Conservation (phyloP, 129 eudicot genomes). For the Chrysanthemum lavandulifolium region DNA sequence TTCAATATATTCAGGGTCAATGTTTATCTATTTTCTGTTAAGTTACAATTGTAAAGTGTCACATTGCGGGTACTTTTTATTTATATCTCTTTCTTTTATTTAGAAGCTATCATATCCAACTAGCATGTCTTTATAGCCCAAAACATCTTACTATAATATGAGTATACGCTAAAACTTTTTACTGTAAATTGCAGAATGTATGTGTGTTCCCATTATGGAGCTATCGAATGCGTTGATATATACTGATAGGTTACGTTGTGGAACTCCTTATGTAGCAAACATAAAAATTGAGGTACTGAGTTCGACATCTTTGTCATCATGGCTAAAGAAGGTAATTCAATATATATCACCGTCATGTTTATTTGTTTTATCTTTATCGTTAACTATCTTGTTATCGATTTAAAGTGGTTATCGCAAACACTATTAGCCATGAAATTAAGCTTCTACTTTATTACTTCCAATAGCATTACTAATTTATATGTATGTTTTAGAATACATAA, state of each 20-base stretch:
- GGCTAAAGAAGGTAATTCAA: slow-evolving; percentile 76
- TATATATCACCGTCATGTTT: background rate
- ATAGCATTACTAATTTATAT: background rate
- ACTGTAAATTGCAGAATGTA: slow-evolving; percentile 63
- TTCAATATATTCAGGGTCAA: too few species aligned
- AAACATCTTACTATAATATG: background rate
- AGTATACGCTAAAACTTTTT: background rate
- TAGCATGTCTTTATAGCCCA: background rate
- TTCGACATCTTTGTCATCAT: slow-evolving; percentile 47
- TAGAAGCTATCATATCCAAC: too few species aligned
- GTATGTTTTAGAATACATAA: background rate
- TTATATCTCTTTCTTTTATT: too few species aligned
- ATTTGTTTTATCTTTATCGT: background rate
- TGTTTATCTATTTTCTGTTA: too few species aligned
- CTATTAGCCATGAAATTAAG: background rate
- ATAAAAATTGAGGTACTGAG: slow-evolving; percentile 61
- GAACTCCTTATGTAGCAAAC: slow-evolving; percentile 76
- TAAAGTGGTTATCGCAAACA: background rate
- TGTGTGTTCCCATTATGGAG: slow-evolving; percentile 92
- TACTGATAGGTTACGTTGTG: slow-evolving; percentile 85
- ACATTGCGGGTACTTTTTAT: too few species aligned
- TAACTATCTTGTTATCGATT: background rate
- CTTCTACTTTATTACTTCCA: background rate
- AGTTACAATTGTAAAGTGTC: too few species aligned
- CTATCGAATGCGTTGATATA: slow-evolving; percentile 92